These are phyloP conservation scores for Bryoerythrophyllum caledonicum DNA, from an alignment of 225 moss, liverwort and hornwort genomes.

Conservation along the genomic window DNA sequence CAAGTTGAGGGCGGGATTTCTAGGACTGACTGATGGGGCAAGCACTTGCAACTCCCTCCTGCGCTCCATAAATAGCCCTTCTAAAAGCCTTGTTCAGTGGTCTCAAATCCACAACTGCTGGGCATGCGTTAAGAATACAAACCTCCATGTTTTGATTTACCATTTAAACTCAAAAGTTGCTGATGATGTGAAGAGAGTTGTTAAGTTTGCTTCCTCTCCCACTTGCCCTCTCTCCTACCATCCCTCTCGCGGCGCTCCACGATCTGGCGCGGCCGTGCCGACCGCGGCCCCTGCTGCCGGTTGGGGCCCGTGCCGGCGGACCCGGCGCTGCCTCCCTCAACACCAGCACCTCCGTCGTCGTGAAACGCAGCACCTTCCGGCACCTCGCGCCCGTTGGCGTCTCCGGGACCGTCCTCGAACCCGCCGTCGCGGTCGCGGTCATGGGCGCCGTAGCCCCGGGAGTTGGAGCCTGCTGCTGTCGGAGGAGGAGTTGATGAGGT, in stretches of 20 bases:
- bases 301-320: constrained; percentile 49
- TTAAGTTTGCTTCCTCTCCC: constrained; percentile 98
- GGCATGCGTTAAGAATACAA: no score
- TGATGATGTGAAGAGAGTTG: not conserved
- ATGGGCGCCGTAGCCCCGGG: constrained; percentile 42
- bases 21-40: no score
- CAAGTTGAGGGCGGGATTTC: no score
- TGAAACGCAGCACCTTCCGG: constrained; percentile 58
- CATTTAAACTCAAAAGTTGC: no score
- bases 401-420: constrained; percentile 52
- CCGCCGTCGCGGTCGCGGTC: constrained; percentile 44
- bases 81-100: no score
- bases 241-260: constrained; percentile 89
- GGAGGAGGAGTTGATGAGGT: constrained; percentile 29
- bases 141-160: no score
- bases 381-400: constrained; percentile 51
- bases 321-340: constrained; percentile 56
- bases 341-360: constrained; percentile 62
- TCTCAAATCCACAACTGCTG: no score
- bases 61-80: no score
- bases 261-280: constrained; percentile 69
- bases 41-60: no score
- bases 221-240: constrained; percentile 87
- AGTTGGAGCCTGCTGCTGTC: constrained; percentile 21
- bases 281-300: constrained; percentile 53